phyloP scores from a whole-genome alignment of 306 rosid species.

The Cucurbita ficifolia region DNA sequence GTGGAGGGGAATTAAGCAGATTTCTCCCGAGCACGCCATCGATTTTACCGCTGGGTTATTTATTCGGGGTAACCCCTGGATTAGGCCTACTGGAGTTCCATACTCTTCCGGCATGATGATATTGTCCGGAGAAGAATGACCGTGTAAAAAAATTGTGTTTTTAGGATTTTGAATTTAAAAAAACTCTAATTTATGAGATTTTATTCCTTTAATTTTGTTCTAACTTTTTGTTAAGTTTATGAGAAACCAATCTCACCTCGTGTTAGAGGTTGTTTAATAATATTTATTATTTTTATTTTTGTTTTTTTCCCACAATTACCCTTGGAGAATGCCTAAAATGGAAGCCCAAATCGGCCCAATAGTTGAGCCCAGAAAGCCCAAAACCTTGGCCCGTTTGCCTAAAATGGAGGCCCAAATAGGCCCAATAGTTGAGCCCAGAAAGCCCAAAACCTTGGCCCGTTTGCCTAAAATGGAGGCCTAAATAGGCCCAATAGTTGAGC shows the following conservation, averaged over 20 bases:
- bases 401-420: no score
- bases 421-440: neutral
- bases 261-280: no score
- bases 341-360: neutral
- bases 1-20: conserved; percentile 36
- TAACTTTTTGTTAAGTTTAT: no score
- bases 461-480: no score
- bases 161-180: no score
- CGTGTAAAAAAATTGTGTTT: no score
- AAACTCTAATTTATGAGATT: neutral
- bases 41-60: conserved; percentile 21
- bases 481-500: no score
- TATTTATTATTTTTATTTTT: no score
- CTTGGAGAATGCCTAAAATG: neutral
- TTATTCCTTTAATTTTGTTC: neutral
- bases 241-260: no score
- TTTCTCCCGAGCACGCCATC: conserved; percentile 5
- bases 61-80: conserved; percentile 39
- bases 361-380: neutral
- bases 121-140: neutral
- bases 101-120: conserved; percentile 14
- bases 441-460: neutral
- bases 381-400: no score
- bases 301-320: neutral
- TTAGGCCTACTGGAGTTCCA: conserved; percentile 30